These are phyloP conservation scores for Nicotiana obtusifolia DNA, from an alignment of 257 asterid genomes.

Conservation along the genomic window DNA sequence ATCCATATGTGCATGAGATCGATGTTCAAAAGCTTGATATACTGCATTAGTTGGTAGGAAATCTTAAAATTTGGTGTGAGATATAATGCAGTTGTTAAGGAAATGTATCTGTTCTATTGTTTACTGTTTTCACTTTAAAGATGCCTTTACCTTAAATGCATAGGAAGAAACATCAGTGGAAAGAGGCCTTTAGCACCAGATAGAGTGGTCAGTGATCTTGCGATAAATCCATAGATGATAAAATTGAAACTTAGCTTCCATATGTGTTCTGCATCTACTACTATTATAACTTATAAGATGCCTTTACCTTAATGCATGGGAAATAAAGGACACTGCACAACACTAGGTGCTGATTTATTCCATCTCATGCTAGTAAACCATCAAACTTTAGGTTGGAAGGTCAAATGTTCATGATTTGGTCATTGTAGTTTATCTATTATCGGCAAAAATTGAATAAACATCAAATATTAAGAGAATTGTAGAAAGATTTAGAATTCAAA, in stretches of 20 bases:
- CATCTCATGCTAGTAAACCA: too few species aligned
- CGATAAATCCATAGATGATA: not conserved
- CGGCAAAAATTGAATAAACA: not conserved
- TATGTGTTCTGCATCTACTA: too few species aligned
- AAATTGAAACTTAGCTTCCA: not conserved
- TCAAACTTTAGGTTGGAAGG: too few species aligned
- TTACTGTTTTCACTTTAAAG: not conserved
- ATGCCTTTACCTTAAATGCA: too few species aligned
- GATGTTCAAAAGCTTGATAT: not conserved
- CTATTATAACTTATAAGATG: too few species aligned
- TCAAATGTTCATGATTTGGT: too few species aligned
- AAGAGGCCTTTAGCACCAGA: not conserved
- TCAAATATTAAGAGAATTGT: not conserved
- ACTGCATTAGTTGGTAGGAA: conserved; percentile 1
- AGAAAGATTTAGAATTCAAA: too few species aligned
- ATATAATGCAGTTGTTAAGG: not conserved
- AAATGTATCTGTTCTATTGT: not conserved
- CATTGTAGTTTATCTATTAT: too few species aligned
- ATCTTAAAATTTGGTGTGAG: not conserved
- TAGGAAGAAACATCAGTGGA: too few species aligned
- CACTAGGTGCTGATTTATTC: too few species aligned
- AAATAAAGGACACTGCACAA: too few species aligned
- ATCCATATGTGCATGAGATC: not conserved
- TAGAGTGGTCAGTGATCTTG: not conserved
- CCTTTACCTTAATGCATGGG: too few species aligned